phyloP scores from a whole-genome alignment of 1,284 basidiomycete species.

The Volvariella volvacea region DNA sequence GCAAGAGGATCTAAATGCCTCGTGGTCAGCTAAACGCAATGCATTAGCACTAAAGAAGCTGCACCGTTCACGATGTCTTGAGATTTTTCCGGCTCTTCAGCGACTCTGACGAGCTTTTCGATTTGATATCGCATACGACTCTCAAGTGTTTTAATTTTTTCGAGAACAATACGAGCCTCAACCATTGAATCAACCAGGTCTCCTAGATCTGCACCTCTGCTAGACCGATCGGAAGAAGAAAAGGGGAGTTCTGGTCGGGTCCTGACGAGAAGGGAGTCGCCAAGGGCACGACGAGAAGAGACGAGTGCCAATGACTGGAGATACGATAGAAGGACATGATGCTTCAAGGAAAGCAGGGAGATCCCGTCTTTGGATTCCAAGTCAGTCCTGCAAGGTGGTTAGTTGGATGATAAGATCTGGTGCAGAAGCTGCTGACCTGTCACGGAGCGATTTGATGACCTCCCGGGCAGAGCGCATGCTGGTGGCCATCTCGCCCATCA shows the following conservation, averaged over 20 bases:
- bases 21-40: slow-evolving; percentile 1
- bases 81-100: slow-evolving; percentile 51
- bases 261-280: slow-evolving; percentile 50
- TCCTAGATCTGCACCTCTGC: slow-evolving; percentile 49
- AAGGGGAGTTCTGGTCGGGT: slow-evolving; percentile 19
- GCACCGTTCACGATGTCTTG: slow-evolving; percentile 61
- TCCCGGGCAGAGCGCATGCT: slow-evolving; percentile 59
- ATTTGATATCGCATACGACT: slow-evolving; percentile 90
- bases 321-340: slow-evolving; percentile 82
- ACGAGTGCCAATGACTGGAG: slow-evolving; percentile 82
- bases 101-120: slow-evolving; percentile 82
- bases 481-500: slow-evolving; percentile 55
- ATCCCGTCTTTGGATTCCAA: slow-evolving; percentile 76
- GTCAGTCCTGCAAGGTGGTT: slow-evolving; percentile 5
- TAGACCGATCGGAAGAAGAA: slow-evolving; percentile 38
- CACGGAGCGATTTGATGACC: slow-evolving; percentile 43
- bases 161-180: slow-evolving; percentile 69
- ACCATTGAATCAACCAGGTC: slow-evolving; percentile 71
- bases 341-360: slow-evolving; percentile 86
- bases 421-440: slow-evolving; percentile 42
- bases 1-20: slow-evolving; percentile 68
- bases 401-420: too few relatives aligned
- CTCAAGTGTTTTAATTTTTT: slow-evolving; percentile 79
- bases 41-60: slow-evolving; percentile 12
- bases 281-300: slow-evolving; percentile 60